Percentiles rank a stretch among this genome's conserved stretches.
Evolutionary conservation across 345 rosid species (phyloP).

Genomic region (Eucalyptus virginea): DNA sequence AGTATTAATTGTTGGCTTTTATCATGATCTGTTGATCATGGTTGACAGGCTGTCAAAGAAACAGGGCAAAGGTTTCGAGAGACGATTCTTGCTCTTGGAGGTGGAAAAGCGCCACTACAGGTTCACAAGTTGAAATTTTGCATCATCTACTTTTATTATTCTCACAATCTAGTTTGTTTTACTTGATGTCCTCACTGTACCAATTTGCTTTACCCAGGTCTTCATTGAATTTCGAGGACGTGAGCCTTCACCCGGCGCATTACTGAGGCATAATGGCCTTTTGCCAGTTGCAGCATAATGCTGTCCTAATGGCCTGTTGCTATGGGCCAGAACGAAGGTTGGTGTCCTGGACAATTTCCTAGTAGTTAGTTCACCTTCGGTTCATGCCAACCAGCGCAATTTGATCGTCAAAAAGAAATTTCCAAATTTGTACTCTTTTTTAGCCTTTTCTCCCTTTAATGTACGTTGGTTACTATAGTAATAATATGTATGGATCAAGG

Average conservation of each 20-base stretch:
- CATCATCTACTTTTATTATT: neutral
- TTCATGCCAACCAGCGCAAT: neutral
- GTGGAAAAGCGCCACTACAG: constrained; percentile 77
- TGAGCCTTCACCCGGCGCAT: constrained; percentile 81
- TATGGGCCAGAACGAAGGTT: neutral
- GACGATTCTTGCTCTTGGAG: constrained; percentile 89
- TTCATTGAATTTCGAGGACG: constrained; percentile 87
- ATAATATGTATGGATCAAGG: neutral
- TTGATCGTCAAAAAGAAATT: neutral
- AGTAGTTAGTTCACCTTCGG: neutral
- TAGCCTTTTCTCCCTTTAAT: neutral
- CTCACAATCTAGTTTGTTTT: neutral
- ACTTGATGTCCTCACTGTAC: neutral
- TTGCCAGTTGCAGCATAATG: constrained; percentile 29
- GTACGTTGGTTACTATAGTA: neutral
- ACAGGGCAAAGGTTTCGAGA: constrained; percentile 66
- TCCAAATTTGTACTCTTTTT: neutral
- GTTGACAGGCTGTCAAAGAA: constrained; percentile 60
- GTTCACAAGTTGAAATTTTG: neutral
- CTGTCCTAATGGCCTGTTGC: neutral
- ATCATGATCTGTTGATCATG: neutral
- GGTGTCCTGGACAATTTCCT: neutral
- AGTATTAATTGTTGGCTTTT: neutral
- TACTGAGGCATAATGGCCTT: constrained; percentile 82
- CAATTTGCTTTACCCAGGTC: constrained; percentile 30